Evolutionary conservation across 768 basidiomycete genomes (phyloP), one percentile per base, ranked within the genome.

Genomic region (Royoungia palumana): DNA sequence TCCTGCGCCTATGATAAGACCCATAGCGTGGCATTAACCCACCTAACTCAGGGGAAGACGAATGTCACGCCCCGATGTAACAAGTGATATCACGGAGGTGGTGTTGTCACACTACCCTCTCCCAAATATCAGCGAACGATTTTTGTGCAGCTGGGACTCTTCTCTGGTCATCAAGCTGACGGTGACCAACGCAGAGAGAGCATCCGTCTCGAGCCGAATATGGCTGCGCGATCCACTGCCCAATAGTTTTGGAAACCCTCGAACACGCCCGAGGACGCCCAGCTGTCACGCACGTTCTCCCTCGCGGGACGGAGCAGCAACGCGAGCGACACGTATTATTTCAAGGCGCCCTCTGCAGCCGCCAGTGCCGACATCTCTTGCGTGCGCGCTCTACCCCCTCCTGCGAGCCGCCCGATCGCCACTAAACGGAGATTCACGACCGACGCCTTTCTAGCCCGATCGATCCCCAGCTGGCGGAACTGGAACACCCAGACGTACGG

Each of bases 181-280:
- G n/a, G n/a, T n/a, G n/a, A n/a, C n/a, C n/a, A n/a, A n/a, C 62
- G 63, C 51, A 55, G 40, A 24, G 61, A 57, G 35, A 59, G 64
- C 43, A 61, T 70, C 24, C 61, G 59, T 16, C 63, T 65, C 28
- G 62, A 74, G 39, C 67, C 70, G 12, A 66, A 69, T 49, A 64
- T 57, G 58, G 69, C 12, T 62, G 62, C 42, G 57, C 68, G 49
- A 59, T 72, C 49, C 60, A 55, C 63, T 35, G 61, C 65, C 1
- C 76, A 73, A 13, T 75, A 78, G 49, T 61, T 79, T 25, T 80
- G 80, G 79, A 75, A 70, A 32, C 78, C 79, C 3, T 60, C 72
- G 0, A 69, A 73, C 17, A 69, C 75, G 1, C 70, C 73, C 1
- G 72, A 75, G 44, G 78, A 77, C 32, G 63, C 64, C 0, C 58